phyloP scores from a whole-genome alignment of 208 protist genomes.

The Angomonas ambiguus region DNA sequence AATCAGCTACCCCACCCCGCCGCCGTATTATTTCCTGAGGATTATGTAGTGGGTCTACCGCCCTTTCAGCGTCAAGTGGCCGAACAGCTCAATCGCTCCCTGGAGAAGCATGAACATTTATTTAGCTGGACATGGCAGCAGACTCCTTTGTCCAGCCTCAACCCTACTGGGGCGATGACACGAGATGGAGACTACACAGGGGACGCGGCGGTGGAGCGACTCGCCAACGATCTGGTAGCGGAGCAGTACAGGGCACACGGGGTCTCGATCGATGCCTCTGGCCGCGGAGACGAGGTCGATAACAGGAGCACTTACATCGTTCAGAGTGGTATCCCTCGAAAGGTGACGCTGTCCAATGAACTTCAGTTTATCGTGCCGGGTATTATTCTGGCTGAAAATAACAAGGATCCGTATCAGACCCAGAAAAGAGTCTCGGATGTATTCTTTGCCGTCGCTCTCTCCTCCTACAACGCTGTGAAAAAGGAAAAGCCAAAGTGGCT shows the following conservation, averaged over 20 bases:
- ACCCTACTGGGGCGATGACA: not conserved
- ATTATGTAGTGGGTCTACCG: slow-evolving; percentile 9
- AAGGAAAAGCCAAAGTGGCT: too few species aligned
- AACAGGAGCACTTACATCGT: not conserved
- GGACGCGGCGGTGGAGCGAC: not conserved
- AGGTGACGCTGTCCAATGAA: not conserved
- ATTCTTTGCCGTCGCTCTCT: not conserved
- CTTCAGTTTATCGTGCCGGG: slow-evolving; percentile 16
- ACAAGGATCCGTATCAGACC: not conserved
- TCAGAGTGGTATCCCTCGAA: not conserved
- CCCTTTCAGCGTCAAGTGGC: not conserved
- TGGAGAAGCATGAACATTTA: slow-evolving; percentile 11
- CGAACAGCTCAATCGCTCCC: slow-evolving; percentile 11
- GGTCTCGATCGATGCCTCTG: not conserved
- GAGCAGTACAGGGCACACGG: not conserved
- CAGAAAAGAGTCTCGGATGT: not conserved
- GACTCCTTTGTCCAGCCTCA: not conserved
- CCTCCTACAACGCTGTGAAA: not conserved
- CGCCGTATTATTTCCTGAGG: slow-evolving; percentile 12
- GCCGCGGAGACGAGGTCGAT: not conserved
- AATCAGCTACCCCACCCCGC: slow-evolving; percentile 11
- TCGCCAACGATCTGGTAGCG: not conserved
- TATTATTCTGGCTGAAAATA: slow-evolving; percentile 9
- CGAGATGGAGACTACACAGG: not conserved
- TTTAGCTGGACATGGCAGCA: slow-evolving; percentile 13